Evolutionary conservation across 2,329 filamentous ascomycete genomes (phyloP), one percentile per base, ranked within the genome.

Genomic region (Colletotrichum cordylinicola): DNA sequence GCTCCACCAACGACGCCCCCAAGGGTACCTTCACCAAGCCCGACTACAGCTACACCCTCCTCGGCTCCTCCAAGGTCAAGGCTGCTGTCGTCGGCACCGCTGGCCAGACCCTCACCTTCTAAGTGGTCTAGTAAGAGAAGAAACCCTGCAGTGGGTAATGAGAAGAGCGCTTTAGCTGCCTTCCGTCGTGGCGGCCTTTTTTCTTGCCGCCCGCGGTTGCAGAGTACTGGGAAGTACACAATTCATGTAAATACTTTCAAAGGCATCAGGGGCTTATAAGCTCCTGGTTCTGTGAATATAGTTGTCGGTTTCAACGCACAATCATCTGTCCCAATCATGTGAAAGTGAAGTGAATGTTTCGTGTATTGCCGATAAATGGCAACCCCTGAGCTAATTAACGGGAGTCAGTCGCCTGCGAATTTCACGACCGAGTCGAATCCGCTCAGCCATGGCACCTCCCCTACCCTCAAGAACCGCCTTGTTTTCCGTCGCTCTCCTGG

Each of bases 11-110:
- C 82, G 82, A 85, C 39, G 91, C 90, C 7, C 86, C 87, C 9
- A 80, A 83, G 67, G 89, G 90, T 31, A 89, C 87, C n/a, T 83
- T 91, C 64, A 88, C 83, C 67, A 84, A 83, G 39, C 92, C 93
- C 81, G 80, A 82, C 55, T 92, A 92, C 83, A 84, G 82, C 39
- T 84, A 89, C 81, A 76, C 75, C 61, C 79, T 81, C n/a, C 82
- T 91, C 65, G 90, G 89, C 3, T 86, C 87, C 5, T 82, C 77
- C 37, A 87, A 84, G 64, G 87, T 91, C 70, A 85, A 88, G 82
- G 82, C 80, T 60, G 82, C 85, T 21, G 86, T 91, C 67, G 79
- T 80, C 16, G 80, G 81, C 70, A 82, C 76, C 55, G 86, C 86
- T 48, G 86, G 86, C 55, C 82, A 85, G 80, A 86, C 81, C 27